phyloP scores from a whole-genome alignment of 108 stramenopile genomes.

The Pseudonitzschia multistriata region DNA sequence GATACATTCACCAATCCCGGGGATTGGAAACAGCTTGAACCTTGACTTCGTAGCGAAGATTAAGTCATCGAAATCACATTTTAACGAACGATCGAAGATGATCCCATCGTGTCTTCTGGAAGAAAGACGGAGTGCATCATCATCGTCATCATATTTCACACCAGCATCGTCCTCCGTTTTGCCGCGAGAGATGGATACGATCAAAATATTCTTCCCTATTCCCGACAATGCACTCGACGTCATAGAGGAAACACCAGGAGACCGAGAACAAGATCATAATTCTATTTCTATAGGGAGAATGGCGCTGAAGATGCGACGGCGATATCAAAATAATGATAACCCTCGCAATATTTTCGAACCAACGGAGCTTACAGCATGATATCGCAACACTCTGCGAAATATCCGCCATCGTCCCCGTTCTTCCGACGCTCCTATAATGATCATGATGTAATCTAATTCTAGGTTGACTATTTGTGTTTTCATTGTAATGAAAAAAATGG shows the following conservation, averaged over 20 bases:
- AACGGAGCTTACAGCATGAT: background rate
- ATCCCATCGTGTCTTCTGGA: too few relatives aligned
- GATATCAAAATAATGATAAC: conserved; percentile 3
- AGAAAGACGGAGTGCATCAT: too few relatives aligned
- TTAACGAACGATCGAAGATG: background rate
- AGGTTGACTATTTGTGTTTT: too few relatives aligned
- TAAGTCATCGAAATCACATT: background rate
- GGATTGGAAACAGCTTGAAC: conserved; percentile 6
- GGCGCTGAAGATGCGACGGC: conserved; percentile 19
- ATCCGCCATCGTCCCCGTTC: background rate
- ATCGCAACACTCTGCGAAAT: background rate
- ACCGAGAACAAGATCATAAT: background rate
- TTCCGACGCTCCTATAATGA: too few relatives aligned
- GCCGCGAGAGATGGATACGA: background rate
- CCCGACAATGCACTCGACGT: background rate
- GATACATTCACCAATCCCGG: conserved; percentile 21
- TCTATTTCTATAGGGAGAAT: background rate
- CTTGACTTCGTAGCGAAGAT: background rate
- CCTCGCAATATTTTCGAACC: background rate
- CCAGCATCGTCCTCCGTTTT: too few relatives aligned
- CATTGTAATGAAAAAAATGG: too few relatives aligned
- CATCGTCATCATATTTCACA: too few relatives aligned
- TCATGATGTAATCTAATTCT: too few relatives aligned
- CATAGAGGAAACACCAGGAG: background rate
- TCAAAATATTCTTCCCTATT: background rate